Conservation (phyloP, 768 basidiomycete species). For the Gloeophyllum trabeum region DNA sequence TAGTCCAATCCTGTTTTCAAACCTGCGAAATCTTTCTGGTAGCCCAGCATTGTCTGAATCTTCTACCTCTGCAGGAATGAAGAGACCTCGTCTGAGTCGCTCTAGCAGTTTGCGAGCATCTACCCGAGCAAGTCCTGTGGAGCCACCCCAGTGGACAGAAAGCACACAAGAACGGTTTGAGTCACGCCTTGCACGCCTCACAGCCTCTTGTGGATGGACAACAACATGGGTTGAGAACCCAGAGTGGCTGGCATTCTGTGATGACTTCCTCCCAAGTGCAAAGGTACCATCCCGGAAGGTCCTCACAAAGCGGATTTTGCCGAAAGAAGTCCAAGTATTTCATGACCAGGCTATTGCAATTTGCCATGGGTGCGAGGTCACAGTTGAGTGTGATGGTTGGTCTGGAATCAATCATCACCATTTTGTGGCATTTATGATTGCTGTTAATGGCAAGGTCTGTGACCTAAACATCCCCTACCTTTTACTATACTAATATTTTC, state of each 20-base stretch:
- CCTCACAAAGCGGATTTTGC: not conserved
- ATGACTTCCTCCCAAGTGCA: conserved; percentile 12
- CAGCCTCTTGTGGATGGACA: conserved; percentile 21
- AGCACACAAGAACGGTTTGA: not conserved
- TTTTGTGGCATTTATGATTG: conserved; percentile 11
- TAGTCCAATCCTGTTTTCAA: too few relatives aligned
- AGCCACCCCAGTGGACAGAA: too few relatives aligned
- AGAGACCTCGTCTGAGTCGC: too few relatives aligned
- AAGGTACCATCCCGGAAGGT: not conserved
- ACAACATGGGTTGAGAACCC: conserved; percentile 27
- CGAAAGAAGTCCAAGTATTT: not conserved
- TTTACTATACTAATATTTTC: too few relatives aligned
- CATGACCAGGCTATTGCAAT: not conserved
- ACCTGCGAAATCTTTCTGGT: too few relatives aligned
- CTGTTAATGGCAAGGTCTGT: conserved; percentile 5
- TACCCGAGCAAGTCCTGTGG: too few relatives aligned
- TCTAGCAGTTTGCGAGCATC: too few relatives aligned
- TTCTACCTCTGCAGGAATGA: too few relatives aligned
- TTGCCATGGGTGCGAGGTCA: conserved; percentile 2
- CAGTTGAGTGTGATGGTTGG: conserved; percentile 11
- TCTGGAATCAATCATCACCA: conserved; percentile 5
- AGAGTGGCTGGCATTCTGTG: conserved; percentile 18
- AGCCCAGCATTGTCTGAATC: too few relatives aligned
- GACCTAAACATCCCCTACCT: too few relatives aligned
- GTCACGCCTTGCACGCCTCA: conserved; percentile 4